Conservation (phyloP, 2,329 filamentous ascomycete genomes). For the Hymenotorrendiella dingleyae region DNA sequence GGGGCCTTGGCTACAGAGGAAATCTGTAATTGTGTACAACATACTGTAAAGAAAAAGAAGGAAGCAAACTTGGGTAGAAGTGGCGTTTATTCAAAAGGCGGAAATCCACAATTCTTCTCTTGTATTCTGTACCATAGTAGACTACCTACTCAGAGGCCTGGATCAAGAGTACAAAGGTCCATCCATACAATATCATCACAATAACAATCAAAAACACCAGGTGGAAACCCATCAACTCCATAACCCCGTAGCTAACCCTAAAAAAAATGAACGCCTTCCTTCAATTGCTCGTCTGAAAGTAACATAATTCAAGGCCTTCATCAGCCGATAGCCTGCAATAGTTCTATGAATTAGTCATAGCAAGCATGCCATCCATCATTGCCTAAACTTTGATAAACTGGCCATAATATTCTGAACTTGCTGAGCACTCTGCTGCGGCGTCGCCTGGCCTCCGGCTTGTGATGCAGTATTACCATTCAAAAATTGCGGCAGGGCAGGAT, state of each 20-base stretch:
- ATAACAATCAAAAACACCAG: too few relatives aligned
- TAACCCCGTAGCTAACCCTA: too few relatives aligned
- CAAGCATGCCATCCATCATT: not conserved
- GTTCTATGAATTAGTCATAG: too few relatives aligned
- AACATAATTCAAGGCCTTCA: too few relatives aligned
- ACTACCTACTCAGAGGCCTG: too few relatives aligned
- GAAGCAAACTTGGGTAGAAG: constrained; percentile 4
- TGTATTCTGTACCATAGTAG: constrained; percentile 8
- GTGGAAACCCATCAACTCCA: too few relatives aligned
- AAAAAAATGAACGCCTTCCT: too few relatives aligned
- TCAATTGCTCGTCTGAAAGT: too few relatives aligned
- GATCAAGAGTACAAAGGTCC: not conserved
- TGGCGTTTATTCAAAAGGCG: constrained; percentile 8
- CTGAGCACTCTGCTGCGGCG: constrained; percentile 36
- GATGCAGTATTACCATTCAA: constrained; percentile 21
- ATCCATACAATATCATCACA: too few relatives aligned
- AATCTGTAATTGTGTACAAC: constrained; percentile 26
- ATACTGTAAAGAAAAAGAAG: not conserved
- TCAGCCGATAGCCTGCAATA: too few relatives aligned
- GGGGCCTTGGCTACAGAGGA: too few relatives aligned
- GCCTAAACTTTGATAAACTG: constrained; percentile 59
- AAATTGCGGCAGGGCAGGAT: constrained; percentile 23
- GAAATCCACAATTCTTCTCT: constrained; percentile 6
- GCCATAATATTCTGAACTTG: constrained; percentile 70
- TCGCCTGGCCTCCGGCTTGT: constrained; percentile 27